phyloP scores from a whole-genome alignment of 2,329 filamentous ascomycete species.

The Podosphaera fusca region DNA sequence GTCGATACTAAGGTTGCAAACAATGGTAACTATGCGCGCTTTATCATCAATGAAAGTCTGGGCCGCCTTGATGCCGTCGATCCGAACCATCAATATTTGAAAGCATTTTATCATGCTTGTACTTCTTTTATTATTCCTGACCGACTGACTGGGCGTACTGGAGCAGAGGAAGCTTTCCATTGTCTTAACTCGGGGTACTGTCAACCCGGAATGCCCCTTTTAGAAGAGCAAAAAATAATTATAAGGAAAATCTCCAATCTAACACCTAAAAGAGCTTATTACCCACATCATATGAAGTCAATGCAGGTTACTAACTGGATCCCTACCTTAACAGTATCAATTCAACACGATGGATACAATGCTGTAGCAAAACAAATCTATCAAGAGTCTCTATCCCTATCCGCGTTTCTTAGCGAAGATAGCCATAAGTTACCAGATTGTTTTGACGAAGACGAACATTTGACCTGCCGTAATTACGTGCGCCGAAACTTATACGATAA shows the following conservation, averaged over 20 bases:
- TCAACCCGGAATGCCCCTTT: constrained; percentile 11
- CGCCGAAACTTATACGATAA: background rate
- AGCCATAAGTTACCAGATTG: background rate
- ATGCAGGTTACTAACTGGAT: constrained; percentile 25
- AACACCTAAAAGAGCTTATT: constrained; percentile 19
- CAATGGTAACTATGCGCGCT: constrained; percentile 22
- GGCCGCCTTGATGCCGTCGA: constrained; percentile 26
- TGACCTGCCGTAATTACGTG: background rate
- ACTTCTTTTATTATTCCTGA: constrained; percentile 24
- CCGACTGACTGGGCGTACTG: constrained; percentile 31
- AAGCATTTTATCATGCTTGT: constrained; percentile 4
- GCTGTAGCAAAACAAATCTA: constrained; percentile 5
- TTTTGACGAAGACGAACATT: constrained; percentile 1
- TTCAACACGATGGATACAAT: constrained; percentile 19
- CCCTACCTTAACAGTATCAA: constrained; percentile 16
- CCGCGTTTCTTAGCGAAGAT: constrained; percentile 3
- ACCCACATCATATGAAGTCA: constrained; percentile 19
- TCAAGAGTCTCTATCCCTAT: constrained; percentile 6
- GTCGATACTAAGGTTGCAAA: constrained; percentile 19
- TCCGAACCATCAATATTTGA: constrained; percentile 3
- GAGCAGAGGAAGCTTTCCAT: constrained; percentile 33
- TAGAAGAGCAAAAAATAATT: background rate
- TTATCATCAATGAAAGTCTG: constrained; percentile 28
- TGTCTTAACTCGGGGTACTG: constrained; percentile 26
- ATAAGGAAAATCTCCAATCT: constrained; percentile 6